Evolutionary conservation across 2,329 filamentous ascomycete species (phyloP).

Genomic region (Didymosphaeria variabile): DNA sequence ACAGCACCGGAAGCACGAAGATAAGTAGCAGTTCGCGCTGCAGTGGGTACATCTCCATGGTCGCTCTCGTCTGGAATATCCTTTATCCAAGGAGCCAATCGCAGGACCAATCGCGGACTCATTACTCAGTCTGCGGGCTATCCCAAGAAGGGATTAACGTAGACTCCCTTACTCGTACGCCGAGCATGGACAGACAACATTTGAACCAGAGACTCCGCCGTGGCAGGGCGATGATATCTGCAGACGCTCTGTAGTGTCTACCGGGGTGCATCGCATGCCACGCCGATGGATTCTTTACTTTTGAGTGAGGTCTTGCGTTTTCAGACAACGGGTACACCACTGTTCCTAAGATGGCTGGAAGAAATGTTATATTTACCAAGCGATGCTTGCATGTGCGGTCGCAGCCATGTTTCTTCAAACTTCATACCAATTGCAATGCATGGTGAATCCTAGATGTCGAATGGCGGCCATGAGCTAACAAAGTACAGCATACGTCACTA

Average conservation of each 20-base stretch:
- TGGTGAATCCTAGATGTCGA: background rate
- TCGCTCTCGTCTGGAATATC: conserved; percentile 4
- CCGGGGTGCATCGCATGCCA: no score
- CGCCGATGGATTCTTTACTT: no score
- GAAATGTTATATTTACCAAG: no score
- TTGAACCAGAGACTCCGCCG: no score
- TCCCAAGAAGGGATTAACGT: background rate
- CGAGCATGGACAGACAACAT: background rate
- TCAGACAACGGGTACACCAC: no score
- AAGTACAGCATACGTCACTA: conserved; percentile 31
- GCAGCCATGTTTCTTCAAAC: no score
- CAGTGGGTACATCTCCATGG: background rate
- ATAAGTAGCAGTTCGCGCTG: background rate
- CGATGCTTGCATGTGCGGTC: no score
- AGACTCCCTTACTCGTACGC: background rate
- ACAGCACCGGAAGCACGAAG: background rate
- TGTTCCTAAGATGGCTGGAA: no score
- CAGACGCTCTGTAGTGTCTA: no score
- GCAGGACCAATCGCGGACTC: background rate
- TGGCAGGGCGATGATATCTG: no score
- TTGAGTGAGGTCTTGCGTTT: no score
- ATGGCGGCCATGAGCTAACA: background rate
- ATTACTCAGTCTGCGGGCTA: background rate
- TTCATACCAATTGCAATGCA: background rate
- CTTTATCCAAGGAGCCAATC: conserved; percentile 6